Conservation (phyloP, 1,284 basidiomycete genomes). For the Cystobasidium sp. region DNA sequence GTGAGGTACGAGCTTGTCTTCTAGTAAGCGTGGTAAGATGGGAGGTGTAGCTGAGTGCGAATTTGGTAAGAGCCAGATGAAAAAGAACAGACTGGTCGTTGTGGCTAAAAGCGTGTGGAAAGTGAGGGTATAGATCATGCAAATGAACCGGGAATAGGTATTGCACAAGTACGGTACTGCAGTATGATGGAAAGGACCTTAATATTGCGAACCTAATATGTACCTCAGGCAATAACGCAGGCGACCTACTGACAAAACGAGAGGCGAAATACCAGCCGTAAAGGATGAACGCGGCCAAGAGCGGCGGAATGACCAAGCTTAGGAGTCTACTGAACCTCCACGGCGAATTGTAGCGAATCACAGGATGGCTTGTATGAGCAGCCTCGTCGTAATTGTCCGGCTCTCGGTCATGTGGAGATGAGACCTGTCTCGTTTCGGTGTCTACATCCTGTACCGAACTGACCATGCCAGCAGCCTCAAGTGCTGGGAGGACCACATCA, state of each 20-base stretch:
- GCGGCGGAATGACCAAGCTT: conserved; percentile 23
- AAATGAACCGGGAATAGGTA: neutral
- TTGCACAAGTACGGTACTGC: conserved; percentile 21
- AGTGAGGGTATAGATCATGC: conserved; percentile 1
- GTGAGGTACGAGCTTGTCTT: neutral
- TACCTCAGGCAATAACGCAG: too few relatives aligned
- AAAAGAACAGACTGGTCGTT: conserved; percentile 18
- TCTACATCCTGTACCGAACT: too few relatives aligned
- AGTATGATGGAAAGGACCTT: neutral
- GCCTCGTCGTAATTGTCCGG: too few relatives aligned
- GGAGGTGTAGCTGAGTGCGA: conserved; percentile 22
- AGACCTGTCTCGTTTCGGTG: too few relatives aligned
- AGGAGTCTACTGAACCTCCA: conserved; percentile 29
- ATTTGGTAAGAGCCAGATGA: conserved; percentile 14
- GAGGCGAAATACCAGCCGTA: conserved; percentile 23
- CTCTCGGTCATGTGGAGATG: too few relatives aligned
- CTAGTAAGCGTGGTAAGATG: neutral
- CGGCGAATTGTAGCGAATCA: conserved; percentile 1
- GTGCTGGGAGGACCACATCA: too few relatives aligned
- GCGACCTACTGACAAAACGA: conserved; percentile 22
- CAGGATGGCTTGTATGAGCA: neutral
- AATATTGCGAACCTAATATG: too few relatives aligned
- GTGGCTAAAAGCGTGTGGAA: conserved; percentile 17
- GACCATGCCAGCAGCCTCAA: too few relatives aligned
- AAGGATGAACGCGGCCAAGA: conserved; percentile 28